These are phyloP conservation scores for Sugiyamaella castrensis DNA, from an alignment of 1,139 yeast species.

Conservation along the genomic window DNA sequence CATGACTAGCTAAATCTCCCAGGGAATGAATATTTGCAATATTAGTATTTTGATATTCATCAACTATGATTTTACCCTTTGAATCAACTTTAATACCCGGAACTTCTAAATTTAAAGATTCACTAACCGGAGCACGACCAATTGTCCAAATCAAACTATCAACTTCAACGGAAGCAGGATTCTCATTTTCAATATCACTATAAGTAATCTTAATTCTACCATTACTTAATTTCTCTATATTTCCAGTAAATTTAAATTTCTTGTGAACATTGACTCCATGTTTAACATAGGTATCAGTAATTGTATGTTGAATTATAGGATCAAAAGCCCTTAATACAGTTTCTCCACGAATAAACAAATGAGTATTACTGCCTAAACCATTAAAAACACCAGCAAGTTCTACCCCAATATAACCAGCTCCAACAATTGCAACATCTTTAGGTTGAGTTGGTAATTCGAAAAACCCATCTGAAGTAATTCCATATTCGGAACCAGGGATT, in stretches of 20 bases:
- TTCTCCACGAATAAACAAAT: slow-evolving; percentile 84
- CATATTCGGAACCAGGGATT: slow-evolving; percentile 78
- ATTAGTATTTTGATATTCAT: slow-evolving; percentile 82
- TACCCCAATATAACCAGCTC: slow-evolving; percentile 97
- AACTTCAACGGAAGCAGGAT: slow-evolving; percentile 51
- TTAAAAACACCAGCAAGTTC: slow-evolving; percentile 94
- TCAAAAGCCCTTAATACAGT: slow-evolving; percentile 87
- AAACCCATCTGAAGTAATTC: slow-evolving; percentile 89
- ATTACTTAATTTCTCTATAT: slow-evolving; percentile 56
- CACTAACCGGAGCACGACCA: slow-evolving; percentile 78
- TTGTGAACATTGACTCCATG: slow-evolving; percentile 81
- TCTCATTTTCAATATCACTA: slow-evolving; percentile 41
- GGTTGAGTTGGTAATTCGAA: slow-evolving; percentile 80
- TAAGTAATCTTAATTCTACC: slow-evolving; percentile 64
- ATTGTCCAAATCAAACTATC: slow-evolving; percentile 90
- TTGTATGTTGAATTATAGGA: slow-evolving; percentile 68
- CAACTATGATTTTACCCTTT: slow-evolving; percentile 61
- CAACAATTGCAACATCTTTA: slow-evolving; percentile 87
- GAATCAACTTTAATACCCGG: slow-evolving; percentile 66
- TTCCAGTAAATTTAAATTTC: slow-evolving; percentile 51
- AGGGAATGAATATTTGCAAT: slow-evolving; percentile 73
- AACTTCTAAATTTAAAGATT: slow-evolving; percentile 65
- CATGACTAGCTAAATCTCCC: slow-evolving; percentile 81
- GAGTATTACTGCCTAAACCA: slow-evolving; percentile 84
- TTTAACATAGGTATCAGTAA: slow-evolving; percentile 75